These are phyloP conservation scores for Luffa acutangula DNA, from an alignment of 306 rosid genomes.

Conservation along the genomic window DNA sequence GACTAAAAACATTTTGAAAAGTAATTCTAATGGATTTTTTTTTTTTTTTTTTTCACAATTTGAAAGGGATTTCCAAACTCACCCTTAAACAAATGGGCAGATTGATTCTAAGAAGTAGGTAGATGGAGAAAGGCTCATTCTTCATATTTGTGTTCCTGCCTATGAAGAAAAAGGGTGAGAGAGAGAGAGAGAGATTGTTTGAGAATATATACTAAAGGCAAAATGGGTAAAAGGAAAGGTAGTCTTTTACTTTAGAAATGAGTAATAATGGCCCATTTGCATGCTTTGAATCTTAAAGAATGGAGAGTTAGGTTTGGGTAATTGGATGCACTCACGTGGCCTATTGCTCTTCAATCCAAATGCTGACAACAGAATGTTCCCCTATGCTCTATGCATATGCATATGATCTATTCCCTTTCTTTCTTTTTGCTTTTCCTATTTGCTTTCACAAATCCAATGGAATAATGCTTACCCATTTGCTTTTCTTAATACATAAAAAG, in stretches of 20 bases:
- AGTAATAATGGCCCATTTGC: conserved; percentile 4
- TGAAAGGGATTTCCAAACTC: not conserved
- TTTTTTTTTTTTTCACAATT: not conserved
- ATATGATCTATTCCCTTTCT: not conserved
- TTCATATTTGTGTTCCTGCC: not conserved
- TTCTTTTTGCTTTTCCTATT: not conserved
- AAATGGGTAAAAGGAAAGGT: not conserved
- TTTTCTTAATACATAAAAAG: not conserved
- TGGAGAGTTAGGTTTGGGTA: not conserved
- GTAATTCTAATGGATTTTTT: not conserved
- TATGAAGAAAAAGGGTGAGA: not conserved
- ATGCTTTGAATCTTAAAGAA: conserved; percentile 7
- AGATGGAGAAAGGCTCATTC: not conserved
- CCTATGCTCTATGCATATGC: not conserved
- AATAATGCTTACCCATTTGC: not conserved
- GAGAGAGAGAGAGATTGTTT: not conserved
- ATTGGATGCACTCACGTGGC: conserved; percentile 2
- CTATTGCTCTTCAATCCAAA: not conserved
- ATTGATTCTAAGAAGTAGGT: not conserved
- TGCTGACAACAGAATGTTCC: conserved; percentile 9
- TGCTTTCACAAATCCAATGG: conserved; percentile 9
- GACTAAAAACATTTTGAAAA: not conserved
- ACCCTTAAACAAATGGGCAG: not conserved
- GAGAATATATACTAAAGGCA: conserved; percentile 11
- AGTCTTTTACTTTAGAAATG: not conserved